Conservation (phyloP, 345 rosid genomes). For the Litchi chinensis region DNA sequence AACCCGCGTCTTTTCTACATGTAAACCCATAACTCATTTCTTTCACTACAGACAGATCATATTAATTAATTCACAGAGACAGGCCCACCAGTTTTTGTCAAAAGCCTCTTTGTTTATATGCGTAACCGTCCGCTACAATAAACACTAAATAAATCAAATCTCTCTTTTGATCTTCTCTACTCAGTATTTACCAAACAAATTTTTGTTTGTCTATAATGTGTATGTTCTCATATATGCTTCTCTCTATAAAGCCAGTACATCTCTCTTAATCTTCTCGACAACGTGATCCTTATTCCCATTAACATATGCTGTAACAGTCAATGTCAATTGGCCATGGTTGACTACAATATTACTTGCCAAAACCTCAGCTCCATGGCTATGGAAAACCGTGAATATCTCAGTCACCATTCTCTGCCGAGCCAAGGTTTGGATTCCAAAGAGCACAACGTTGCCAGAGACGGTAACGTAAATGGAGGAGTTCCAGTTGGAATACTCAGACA, state of each 20-base stretch:
- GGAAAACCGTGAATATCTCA: conserved; percentile 17
- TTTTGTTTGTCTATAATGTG: not conserved
- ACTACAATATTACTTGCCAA: conserved; percentile 23
- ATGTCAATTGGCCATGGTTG: conserved; percentile 7
- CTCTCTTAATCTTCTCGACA: conserved; percentile 15
- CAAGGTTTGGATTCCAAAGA: conserved; percentile 17
- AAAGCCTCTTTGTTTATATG: too few species aligned
- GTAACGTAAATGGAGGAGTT: conserved; percentile 15
- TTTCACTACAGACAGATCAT: too few species aligned
- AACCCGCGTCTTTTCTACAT: too few species aligned
- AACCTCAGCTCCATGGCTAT: conserved; percentile 14
- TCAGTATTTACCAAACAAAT: not conserved
- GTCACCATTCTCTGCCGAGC: conserved; percentile 3
- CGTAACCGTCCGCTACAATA: too few species aligned
- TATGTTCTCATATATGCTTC: not conserved
- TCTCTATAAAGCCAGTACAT: conserved; percentile 5
- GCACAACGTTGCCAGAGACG: not conserved
- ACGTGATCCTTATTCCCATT: not conserved
- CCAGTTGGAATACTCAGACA: not conserved
- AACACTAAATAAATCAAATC: too few species aligned
- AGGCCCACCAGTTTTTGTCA: too few species aligned
- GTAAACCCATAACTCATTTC: too few species aligned
- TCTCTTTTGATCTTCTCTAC: not conserved
- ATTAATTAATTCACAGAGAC: too few species aligned
- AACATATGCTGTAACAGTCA: conserved; percentile 11